phyloP scores from a whole-genome alignment of 1,139 yeast genomes.

The Blastobotrys raffinosifermentans region DNA sequence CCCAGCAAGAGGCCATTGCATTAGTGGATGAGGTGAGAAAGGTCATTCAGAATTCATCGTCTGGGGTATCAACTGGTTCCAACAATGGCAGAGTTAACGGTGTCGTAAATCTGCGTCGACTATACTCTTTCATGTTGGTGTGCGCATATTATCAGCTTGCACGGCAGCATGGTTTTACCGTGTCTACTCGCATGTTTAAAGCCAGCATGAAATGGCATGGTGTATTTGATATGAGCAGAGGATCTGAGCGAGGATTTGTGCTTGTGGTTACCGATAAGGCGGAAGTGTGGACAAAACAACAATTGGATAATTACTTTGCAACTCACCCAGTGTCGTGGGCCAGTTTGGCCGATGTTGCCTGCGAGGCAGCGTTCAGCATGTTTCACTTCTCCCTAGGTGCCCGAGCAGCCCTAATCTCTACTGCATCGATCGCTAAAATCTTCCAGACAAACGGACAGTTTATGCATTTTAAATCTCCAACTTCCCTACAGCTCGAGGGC shows the following conservation, averaged over 20 bases:
- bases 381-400: no score
- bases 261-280: background rate
- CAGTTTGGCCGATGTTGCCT: background rate
- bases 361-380: slow-evolving; percentile 3
- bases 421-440: no score
- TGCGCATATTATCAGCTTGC: slow-evolving; percentile 1
- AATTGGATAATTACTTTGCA: background rate
- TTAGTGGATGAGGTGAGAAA: no score
- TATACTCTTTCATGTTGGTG: slow-evolving; percentile 2
- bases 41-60: no score
- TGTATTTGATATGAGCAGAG: background rate
- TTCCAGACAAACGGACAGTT: slow-evolving; percentile 5
- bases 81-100: background rate
- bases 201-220: slow-evolving; percentile 5
- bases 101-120: slow-evolving; percentile 1
- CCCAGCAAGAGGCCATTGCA: no score
- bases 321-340: background rate
- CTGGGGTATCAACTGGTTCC: background rate
- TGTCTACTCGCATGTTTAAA: background rate
- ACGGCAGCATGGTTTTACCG: background rate
- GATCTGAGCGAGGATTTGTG: background rate
- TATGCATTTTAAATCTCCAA: background rate
- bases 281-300: background rate
- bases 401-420: no score
- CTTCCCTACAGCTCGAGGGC: no score